phyloP scores from a whole-genome alignment of 2,329 filamentous ascomycete species.

The Scedosporium dehoogii region DNA sequence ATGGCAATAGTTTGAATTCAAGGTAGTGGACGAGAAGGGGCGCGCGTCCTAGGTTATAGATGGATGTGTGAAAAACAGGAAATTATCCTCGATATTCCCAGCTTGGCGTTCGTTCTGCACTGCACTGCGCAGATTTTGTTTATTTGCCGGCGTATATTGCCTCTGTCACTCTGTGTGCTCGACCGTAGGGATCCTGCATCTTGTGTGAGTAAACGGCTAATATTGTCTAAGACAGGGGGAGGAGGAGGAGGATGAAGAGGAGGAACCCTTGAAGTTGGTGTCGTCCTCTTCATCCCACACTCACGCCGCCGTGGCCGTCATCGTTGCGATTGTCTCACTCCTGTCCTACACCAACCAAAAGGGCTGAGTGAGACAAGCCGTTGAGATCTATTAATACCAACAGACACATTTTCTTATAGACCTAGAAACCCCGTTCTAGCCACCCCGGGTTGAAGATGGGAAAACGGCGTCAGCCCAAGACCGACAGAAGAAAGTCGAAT shows the following conservation, averaged over 20 bases:
- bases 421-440: background rate
- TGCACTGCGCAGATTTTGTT: background rate
- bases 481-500: background rate
- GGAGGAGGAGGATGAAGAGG: too few relatives aligned
- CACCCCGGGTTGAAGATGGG: background rate
- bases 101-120: background rate
- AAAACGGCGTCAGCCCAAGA: background rate
- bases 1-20: background rate
- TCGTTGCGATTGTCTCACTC: too few relatives aligned
- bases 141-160: conserved; percentile 1
- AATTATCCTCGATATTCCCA: background rate
- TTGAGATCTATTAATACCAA: background rate
- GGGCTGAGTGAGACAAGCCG: background rate
- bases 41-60: background rate
- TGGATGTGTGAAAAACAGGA: background rate
- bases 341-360: too few relatives aligned
- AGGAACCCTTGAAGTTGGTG: too few relatives aligned
- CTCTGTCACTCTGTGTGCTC: background rate
- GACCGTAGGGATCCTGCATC: background rate
- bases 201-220: background rate
- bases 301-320: too few relatives aligned
- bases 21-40: background rate
- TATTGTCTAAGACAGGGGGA: too few relatives aligned
- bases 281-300: too few relatives aligned
- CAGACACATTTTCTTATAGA: background rate